A percentile compares a stretch with the other conserved stretches of the same genome.
These are phyloP conservation scores for Vigna hirtella DNA, from an alignment of 306 rosid genomes.

Conservation along the genomic window DNA sequence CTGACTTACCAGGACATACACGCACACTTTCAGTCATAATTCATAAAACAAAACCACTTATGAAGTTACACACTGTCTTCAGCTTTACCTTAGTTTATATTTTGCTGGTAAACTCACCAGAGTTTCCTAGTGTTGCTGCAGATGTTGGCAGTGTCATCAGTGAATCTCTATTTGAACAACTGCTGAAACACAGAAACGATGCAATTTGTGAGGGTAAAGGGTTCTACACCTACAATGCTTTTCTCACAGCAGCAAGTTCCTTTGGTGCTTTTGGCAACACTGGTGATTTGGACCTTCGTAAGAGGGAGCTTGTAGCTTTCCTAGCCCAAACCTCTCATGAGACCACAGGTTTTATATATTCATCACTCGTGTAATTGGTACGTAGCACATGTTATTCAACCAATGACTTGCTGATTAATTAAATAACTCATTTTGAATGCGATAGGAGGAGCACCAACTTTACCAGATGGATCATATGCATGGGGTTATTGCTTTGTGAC, in stretches of 20 bases:
- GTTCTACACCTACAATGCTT: conserved; percentile 55
- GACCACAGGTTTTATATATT: not conserved
- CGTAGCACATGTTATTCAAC: no score
- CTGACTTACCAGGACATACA: not conserved
- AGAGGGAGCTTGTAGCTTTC: conserved; percentile 15
- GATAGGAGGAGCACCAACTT: conserved; percentile 52
- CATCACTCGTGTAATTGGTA: no score
- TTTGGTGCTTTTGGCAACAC: conserved; percentile 51
- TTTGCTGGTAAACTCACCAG: not conserved
- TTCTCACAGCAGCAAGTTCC: conserved; percentile 49
- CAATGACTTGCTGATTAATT: no score
- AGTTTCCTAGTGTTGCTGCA: not conserved
- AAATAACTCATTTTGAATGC: not conserved
- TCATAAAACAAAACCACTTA: not conserved
- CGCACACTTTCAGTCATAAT: not conserved
- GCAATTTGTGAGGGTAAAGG: conserved; percentile 42
- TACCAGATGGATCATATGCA: conserved; percentile 53
- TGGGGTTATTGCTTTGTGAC: conserved; percentile 61
- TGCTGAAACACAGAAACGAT: conserved; percentile 57
- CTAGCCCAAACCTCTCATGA: conserved; percentile 17
- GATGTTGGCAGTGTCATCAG: conserved; percentile 39
- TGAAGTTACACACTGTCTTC: not conserved
- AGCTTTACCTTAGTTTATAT: not conserved
- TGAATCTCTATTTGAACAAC: conserved; percentile 31
- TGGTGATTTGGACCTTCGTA: conserved; percentile 40